Conservation (phyloP, 352 stramenopile species). For the Saprolegnia parasitica region DNA sequence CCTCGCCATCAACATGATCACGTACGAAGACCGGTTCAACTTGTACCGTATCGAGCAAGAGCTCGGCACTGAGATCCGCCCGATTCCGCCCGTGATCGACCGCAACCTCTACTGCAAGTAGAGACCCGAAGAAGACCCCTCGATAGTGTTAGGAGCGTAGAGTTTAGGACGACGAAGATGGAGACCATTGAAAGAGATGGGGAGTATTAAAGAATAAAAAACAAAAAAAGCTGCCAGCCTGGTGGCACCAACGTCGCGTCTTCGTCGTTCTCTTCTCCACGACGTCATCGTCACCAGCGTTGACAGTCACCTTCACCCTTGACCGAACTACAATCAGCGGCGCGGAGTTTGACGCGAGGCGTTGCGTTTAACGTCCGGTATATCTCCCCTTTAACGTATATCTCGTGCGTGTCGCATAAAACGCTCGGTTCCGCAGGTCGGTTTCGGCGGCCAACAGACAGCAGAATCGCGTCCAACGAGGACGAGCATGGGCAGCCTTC, state of each 20-base stretch:
- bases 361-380: too few species aligned
- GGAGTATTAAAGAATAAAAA: constrained; percentile 16
- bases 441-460: neutral
- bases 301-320: too few species aligned
- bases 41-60: constrained; percentile 99
- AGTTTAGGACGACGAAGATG: neutral
- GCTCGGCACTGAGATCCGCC: constrained; percentile 98
- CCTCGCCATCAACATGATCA: constrained; percentile 99
- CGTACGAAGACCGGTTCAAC: constrained; percentile 97
- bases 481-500: constrained; percentile 4
- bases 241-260: constrained; percentile 1
- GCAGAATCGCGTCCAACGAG: neutral
- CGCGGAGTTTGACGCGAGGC: too few species aligned
- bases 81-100: constrained; percentile 98
- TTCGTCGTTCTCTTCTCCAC: neutral
- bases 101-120: constrained; percentile 97
- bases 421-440: neutral
- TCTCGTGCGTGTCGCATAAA: too few species aligned
- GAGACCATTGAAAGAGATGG: constrained; percentile 18
- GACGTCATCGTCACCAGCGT: too few species aligned
- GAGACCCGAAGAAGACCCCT: neutral
- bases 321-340: too few species aligned
- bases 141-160: constrained; percentile 22
- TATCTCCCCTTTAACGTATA: too few species aligned
- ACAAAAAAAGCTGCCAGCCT: constrained; percentile 22